These are phyloP conservation scores for Backusella psychrophila DNA, from an alignment of 192 early-diverging fungal genomes.

Conservation along the genomic window DNA sequence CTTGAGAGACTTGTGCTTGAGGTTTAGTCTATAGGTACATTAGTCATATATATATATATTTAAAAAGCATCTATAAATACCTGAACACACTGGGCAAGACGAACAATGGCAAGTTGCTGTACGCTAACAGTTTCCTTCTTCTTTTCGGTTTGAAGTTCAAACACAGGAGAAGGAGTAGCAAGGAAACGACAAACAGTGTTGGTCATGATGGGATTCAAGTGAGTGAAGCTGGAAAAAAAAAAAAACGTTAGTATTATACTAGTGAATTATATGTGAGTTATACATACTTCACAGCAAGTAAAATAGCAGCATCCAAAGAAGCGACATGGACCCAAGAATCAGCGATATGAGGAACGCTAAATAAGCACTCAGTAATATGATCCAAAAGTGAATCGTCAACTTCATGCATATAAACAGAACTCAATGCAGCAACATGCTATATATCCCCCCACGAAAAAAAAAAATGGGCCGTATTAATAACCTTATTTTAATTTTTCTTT, in stretches of 20 bases:
- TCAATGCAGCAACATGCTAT: slow-evolving; percentile 49
- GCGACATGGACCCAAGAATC: slow-evolving; percentile 46
- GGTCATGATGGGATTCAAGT: slow-evolving; percentile 38
- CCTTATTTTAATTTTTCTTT: not conserved
- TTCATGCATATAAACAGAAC: slow-evolving; percentile 51
- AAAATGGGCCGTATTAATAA: not conserved
- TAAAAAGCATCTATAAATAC: slow-evolving; percentile 6
- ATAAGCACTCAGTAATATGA: slow-evolving; percentile 47
- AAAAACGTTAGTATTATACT: not conserved
- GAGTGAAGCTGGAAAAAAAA: slow-evolving; percentile 25
- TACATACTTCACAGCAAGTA: slow-evolving; percentile 44
- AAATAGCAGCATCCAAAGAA: slow-evolving; percentile 39
- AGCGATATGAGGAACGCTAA: slow-evolving; percentile 36
- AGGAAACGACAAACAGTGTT: slow-evolving; percentile 49
- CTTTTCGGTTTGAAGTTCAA: slow-evolving; percentile 38
- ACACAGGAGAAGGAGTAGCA: slow-evolving; percentile 51
- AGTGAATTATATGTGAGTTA: not conserved
- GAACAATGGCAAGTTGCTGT: slow-evolving; percentile 45
- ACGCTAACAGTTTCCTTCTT: slow-evolving; percentile 24
- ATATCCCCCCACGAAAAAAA: not conserved
- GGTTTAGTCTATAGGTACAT: slow-evolving; percentile 22
- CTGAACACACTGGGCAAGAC: slow-evolving; percentile 51
- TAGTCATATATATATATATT: not conserved
- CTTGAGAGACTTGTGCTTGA: slow-evolving; percentile 19
- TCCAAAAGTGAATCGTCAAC: slow-evolving; percentile 46